Percentiles rank a stretch among this genome's conserved stretches.
Conservation (phyloP, 2,329 filamentous ascomycete species). For the Exophiala sp. region DNA sequence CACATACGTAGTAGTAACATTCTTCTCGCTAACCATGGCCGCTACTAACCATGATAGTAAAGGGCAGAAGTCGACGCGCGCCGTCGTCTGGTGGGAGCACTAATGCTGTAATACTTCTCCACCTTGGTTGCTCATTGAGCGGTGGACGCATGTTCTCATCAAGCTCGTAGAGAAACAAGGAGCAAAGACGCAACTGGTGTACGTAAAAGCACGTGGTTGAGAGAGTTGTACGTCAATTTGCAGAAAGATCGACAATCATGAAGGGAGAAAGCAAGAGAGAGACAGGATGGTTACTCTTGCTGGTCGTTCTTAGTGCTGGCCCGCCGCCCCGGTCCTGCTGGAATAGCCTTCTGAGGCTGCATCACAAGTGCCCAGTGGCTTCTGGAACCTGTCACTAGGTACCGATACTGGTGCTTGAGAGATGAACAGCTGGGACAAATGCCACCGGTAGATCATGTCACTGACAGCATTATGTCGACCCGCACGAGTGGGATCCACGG, state of each 20-base stretch:
- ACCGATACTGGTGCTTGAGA: neutral
- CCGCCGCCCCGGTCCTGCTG: no score
- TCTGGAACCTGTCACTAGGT: neutral
- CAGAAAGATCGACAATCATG: neutral
- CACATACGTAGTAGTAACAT: no score
- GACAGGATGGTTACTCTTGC: no score
- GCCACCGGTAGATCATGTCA: neutral
- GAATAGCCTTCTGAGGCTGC: no score
- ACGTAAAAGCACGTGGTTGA: neutral
- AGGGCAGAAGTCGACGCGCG: no score
- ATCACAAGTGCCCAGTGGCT: neutral
- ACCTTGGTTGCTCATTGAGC: no score
- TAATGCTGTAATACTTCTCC: neutral
- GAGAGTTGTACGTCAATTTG: neutral
- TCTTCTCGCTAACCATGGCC: no score
- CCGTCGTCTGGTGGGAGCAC: no score
- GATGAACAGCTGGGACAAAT: neutral
- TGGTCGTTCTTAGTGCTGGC: no score
- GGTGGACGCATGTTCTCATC: no score
- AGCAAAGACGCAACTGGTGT: neutral
- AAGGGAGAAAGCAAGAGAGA: no score
- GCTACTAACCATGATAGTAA: no score
- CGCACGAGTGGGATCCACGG: neutral
- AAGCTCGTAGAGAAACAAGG: neutral
- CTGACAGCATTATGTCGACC: neutral